Conservation (phyloP, 2,329 filamentous ascomycete genomes). For the Fusarium nurragi region DNA sequence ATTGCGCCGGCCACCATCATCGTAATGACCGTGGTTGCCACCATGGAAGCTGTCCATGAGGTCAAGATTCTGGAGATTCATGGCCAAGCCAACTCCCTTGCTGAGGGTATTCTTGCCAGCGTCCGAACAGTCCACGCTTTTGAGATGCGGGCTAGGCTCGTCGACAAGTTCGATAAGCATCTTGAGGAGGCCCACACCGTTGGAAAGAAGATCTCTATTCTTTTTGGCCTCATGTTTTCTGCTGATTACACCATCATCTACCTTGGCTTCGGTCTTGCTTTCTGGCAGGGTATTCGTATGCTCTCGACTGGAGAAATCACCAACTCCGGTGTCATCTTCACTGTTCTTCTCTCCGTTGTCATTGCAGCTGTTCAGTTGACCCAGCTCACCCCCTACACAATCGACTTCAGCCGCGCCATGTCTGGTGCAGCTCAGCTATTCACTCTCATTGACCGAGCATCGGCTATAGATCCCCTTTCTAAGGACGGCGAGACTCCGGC, state of each 20-base stretch:
- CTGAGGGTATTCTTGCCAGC: conserved; percentile 51
- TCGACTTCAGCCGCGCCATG: conserved; percentile 53
- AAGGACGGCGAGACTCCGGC: conserved; percentile 45
- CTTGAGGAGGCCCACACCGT: conserved; percentile 50
- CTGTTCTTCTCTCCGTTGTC: conserved; percentile 53
- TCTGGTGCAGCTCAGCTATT: conserved; percentile 51
- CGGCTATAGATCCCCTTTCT: conserved; percentile 51
- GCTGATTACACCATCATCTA: conserved; percentile 55
- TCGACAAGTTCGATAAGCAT: conserved; percentile 52
- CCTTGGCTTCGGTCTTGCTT: conserved; percentile 54
- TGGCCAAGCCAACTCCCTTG: conserved; percentile 49
- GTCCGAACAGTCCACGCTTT: conserved; percentile 56
- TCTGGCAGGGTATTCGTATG: conserved; percentile 57
- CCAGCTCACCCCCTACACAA: conserved; percentile 49
- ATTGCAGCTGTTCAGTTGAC: conserved; percentile 52
- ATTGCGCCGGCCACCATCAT: conserved; percentile 46
- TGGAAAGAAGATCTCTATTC: conserved; percentile 52
- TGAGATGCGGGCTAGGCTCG: conserved; percentile 51
- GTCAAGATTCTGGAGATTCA: conserved; percentile 49
- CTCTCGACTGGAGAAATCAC: conserved; percentile 50
- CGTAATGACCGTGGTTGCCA: conserved; percentile 48
- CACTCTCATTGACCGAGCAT: conserved; percentile 51
- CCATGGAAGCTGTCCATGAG: conserved; percentile 45
- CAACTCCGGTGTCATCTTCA: conserved; percentile 53
- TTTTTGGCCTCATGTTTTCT: conserved; percentile 53